Evolutionary conservation across 805 yeast genomes (phyloP), one percentile per base, ranked within the genome.

Genomic region (Vanderwaltozyma verrucispora): DNA sequence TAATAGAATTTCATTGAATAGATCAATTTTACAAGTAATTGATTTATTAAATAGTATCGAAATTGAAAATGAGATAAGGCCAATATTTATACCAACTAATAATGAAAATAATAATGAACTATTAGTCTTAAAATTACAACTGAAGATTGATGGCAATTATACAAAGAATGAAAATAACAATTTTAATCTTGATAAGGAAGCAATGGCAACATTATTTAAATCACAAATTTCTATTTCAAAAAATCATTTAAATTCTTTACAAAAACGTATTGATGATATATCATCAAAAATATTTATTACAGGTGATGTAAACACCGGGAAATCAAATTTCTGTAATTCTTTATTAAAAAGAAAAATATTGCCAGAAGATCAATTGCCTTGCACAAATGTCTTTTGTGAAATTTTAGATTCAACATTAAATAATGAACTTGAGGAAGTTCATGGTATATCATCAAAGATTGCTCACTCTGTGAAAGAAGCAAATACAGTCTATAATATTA

Each of bases 351-450:
- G 92, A 36, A 73, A 75, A 35, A 61, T 92, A 3, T 62, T 92
- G 33, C 98, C 99, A 0, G 95, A 83, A 52, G 99, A 92, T 60
- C 98, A 92, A 53, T 95, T 92, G 55, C 99, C 99, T 2, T 87
- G 96, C 51, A 92, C 99, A 0, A 79, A 84, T 43, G 96, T 92
- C 0, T 94, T 94, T 52, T 88, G 96, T 56, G 98, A 94, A 60
- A 89, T 94, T 7, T 66, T 84, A 21, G 96, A 92, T 57, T 85
- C 87, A 10, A 65, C 75, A 16, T 83, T 77, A 31, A 89, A 89
- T 53, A 64, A 69, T 29, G 75, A 80, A 14, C 51, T 75, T 13
- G 96, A 94, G 61, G 95, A 88, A 57, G 96, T 89, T 1, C 98
- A 92, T 60, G 97, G 98, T 0, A 77, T 92, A 16, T 74, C 76